Base-by-base conservation (phyloP, 1,284 basidiomycete species). In the Ceratobasidium sp. region DNA sequence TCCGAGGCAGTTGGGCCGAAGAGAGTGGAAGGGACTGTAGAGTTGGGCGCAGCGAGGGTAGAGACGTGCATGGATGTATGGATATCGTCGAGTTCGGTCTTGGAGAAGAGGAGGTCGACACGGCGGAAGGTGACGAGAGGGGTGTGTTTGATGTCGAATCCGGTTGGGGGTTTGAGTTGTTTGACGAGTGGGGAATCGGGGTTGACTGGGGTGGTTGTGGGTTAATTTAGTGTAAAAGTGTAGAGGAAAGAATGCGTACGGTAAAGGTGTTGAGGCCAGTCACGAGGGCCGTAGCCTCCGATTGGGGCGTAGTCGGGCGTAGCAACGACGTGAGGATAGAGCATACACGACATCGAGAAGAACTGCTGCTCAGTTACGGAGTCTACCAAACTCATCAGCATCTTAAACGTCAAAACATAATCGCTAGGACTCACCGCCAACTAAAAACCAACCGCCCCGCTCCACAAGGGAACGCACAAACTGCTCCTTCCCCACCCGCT, bases 351-450 rank as follows among this genome's bases (percentile, higher is more conserved):
- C 0, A 91, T 80, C 5, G 90, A 91, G 80, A 91, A 91, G 83
- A 91, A 91, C 80, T 91, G 90, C 75, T 89, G 89, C 78, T 91
- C 90, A 0, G 88, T 88, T 29, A 90, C 88, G 1, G 90, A 90
- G 78, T 91, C 90, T 89, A 69, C 57, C 22, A 53, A 33, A 7
- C 4, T 15, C 1, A 59, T 54, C 48, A 45, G 33, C 41, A 64
- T 41, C 36, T 41, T 64, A 72, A 14, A 22, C 15, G 17, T 15
- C 41, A 56, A 48, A 29, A 22, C 24, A 47, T 8, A 75, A 48
- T 9, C 31, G 57, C n/a, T 15, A 31, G n/a, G 59, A 82, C 87
- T 76, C 79, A 89, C 89, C 89, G 51, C 90, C 90, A 8, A 91
- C 80, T 17, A 91, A 78, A 24, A 91, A 82, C 90, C 90, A 91